Percentiles rank a stretch among this genome's conserved stretches.
These are phyloP conservation scores for Geotrichum australiense DNA, from an alignment of 1,139 yeast species.

Conservation along the genomic window DNA sequence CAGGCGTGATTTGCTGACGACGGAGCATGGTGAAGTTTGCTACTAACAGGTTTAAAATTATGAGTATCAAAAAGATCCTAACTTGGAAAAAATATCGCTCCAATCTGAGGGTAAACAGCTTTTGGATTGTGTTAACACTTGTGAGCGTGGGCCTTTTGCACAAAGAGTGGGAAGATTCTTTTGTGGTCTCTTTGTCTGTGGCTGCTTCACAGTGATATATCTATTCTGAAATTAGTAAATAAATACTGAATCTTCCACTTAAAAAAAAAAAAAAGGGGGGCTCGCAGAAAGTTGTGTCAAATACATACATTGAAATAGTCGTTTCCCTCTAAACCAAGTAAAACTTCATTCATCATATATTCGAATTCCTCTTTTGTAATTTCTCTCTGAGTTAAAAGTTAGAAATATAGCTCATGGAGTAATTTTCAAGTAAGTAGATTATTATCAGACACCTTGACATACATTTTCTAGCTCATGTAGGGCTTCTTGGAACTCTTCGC, in stretches of 20 bases:
- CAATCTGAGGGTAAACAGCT: slow-evolving; percentile 6
- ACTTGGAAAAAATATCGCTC: slow-evolving; percentile 10
- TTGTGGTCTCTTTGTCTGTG: slow-evolving; percentile 8
- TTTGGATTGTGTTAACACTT: slow-evolving; percentile 26
- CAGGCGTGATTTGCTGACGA: slow-evolving; percentile 15
- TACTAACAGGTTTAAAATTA: neutral
- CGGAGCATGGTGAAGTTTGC: slow-evolving; percentile 17
- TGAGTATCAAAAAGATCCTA: slow-evolving; percentile 9
- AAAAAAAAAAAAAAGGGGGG: neutral
- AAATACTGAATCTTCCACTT: neutral
- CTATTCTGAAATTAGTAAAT: slow-evolving; percentile 10
- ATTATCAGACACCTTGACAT: slow-evolving; percentile 27
- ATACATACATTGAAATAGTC: slow-evolving; percentile 84
- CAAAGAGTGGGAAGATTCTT: slow-evolving; percentile 26
- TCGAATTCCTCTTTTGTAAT: slow-evolving; percentile 68
- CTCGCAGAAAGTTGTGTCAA: slow-evolving; percentile 16
- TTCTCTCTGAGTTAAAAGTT: slow-evolving; percentile 24
- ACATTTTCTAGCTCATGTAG: slow-evolving; percentile 26
- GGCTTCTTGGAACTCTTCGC: slow-evolving; percentile 41
- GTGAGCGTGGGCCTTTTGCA: slow-evolving; percentile 34
- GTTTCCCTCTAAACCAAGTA: slow-evolving; percentile 58
- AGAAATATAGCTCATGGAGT: neutral
- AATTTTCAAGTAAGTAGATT: slow-evolving; percentile 13
- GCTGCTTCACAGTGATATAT: slow-evolving; percentile 10
- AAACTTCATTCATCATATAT: slow-evolving; percentile 67